phyloP scores from a whole-genome alignment of 2,329 filamentous ascomycete genomes.

The Cladorrhinum sp. region DNA sequence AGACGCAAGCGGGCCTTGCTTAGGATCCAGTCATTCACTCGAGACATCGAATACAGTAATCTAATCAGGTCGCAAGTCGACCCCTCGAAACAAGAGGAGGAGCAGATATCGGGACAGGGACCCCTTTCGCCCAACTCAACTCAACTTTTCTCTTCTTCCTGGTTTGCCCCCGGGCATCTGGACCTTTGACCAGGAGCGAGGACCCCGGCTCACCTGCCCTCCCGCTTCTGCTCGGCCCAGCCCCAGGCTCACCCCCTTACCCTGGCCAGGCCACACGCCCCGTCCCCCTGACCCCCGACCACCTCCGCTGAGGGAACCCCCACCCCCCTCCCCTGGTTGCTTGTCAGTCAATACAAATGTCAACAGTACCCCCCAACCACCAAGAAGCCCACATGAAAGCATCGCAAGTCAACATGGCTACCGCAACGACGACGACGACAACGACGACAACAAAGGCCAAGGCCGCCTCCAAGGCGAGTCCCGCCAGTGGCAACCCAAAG shows the following conservation, averaged over 20 bases:
- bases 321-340: constrained; percentile 29
- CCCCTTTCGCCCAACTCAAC: constrained; percentile 10
- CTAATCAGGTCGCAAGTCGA: constrained; percentile 20
- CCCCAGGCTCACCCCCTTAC: constrained; percentile 27
- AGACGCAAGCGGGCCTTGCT: constrained; percentile 61
- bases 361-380: constrained; percentile 62
- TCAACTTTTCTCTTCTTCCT: not conserved
- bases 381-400: constrained; percentile 49
- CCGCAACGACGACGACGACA: constrained; percentile 36
- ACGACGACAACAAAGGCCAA: constrained; percentile 58
- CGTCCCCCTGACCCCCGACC: constrained; percentile 32
- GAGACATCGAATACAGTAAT: constrained; percentile 27
- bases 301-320: constrained; percentile 25
- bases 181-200: constrained; percentile 34
- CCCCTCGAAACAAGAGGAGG: constrained; percentile 10
- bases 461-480: constrained; percentile 51
- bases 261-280: constrained; percentile 27
- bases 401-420: constrained; percentile 58
- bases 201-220: constrained; percentile 31
- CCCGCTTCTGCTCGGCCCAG: constrained; percentile 43
- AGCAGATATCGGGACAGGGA: constrained; percentile 21
- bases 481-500: constrained; percentile 54
- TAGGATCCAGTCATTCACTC: constrained; percentile 49
- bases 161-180: constrained; percentile 33
- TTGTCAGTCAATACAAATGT: constrained; percentile 57